Evolutionary conservation across 2,329 filamentous ascomycete species (phyloP), one percentile per base, ranked within the genome.

Genomic region (Aspergillus luchuensis): DNA sequence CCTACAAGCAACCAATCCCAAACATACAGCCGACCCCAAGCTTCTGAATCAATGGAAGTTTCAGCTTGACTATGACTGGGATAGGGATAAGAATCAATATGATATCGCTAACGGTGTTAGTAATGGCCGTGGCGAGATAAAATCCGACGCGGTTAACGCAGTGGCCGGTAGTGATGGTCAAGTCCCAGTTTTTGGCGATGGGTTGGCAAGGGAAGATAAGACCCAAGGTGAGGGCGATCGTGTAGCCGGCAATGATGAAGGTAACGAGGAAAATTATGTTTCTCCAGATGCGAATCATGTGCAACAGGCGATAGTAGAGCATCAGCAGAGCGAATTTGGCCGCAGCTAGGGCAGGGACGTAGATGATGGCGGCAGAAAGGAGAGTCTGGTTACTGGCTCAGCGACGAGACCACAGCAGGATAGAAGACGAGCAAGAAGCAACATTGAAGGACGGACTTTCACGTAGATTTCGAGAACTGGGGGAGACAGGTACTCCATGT

Each of bases 291-390:
- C 33, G 8, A 7, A 64, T 57, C 39, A 52, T 60, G 47, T 58
- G 52, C 36, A 69, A 48, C 7, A 70, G 63, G 7, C 66, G 67
- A 56, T 67, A 60, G 56, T 69, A 71, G 45, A 71, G 66, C 39
- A 71, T 67, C 8, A 71, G 62, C 2, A 71, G 64, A 45, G 57
- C 63, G 39, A 65, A 56, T 58, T 70, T 70, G 45, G 68, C 68
- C 39, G 68, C 62, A 15, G 59, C 65, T 10, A 70, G 65, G 19
- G 64, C 61, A 3, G 67, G 65, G 8, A 70, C 60, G 53, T 70
- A 70, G 49, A 69, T 54, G 11, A 69, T 47, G 5, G 63, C 62
- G 11, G 65, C 65, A 23, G 61, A 54, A 41, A 69, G 61, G 11
- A 68, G 45, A 23, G 59, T 54, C 68, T 67, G 13, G 25, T 10